A percentile compares a stretch with the other conserved stretches of the same genome.
These are phyloP conservation scores for Boletus insuetus DNA, from an alignment of 768 basidiomycete species.

Conservation along the genomic window DNA sequence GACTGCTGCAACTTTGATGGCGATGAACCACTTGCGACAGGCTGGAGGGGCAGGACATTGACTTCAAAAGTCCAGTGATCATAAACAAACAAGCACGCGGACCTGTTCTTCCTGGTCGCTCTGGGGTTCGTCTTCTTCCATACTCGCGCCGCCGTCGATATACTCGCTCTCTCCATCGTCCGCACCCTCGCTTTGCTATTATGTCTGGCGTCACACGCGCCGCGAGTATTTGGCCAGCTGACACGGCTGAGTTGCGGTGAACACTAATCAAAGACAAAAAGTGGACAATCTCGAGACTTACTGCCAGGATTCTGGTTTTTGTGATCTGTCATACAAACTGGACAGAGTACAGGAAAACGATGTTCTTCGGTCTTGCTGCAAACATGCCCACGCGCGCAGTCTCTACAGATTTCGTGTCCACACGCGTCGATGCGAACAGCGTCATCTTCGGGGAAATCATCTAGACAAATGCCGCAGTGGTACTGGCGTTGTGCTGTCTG, in stretches of 20 bases:
- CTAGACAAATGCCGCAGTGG: slow-evolving; percentile 56
- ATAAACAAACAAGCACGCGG: not conserved
- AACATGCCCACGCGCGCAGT: slow-evolving; percentile 46
- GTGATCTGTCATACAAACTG: slow-evolving; percentile 45
- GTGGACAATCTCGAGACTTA: slow-evolving; percentile 1
- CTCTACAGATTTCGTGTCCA: slow-evolving; percentile 51
- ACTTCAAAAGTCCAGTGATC: slow-evolving; percentile 1
- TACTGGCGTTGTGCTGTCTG: slow-evolving; percentile 37
- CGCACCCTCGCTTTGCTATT: slow-evolving; percentile 60
- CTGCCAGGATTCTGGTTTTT: slow-evolving; percentile 31
- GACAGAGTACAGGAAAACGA: slow-evolving; percentile 60
- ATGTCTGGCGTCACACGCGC: slow-evolving; percentile 24
- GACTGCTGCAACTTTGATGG: slow-evolving; percentile 37
- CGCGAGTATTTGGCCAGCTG: slow-evolving; percentile 4
- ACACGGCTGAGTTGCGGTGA: slow-evolving; percentile 32
- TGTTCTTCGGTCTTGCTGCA: slow-evolving; percentile 48
- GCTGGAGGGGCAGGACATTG: slow-evolving; percentile 6
- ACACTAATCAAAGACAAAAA: not conserved
- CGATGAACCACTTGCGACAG: slow-evolving; percentile 24
- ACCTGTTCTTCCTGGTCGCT: slow-evolving; percentile 49
- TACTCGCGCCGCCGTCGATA: slow-evolving; percentile 49
- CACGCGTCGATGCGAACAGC: slow-evolving; percentile 44
- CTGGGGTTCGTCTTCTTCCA: slow-evolving; percentile 62
- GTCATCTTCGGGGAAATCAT: slow-evolving; percentile 42
- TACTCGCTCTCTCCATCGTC: slow-evolving; percentile 74